Conservation (phyloP, 2,329 filamentous ascomycete species). For the Colletotrichum euphorbiae region DNA sequence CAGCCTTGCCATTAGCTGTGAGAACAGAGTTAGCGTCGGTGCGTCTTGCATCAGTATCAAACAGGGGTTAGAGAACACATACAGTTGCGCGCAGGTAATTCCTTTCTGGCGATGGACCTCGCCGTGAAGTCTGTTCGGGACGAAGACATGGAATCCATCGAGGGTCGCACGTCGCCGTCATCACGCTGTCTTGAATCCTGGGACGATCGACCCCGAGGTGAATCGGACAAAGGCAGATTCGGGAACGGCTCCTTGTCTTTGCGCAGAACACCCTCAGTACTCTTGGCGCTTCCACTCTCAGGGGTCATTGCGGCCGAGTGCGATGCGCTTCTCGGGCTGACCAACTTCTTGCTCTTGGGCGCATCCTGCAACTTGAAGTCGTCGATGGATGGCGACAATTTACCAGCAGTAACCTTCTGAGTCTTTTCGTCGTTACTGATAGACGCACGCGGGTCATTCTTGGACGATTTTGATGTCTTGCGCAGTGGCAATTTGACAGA, state of each 20-base stretch:
- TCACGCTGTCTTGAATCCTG: constrained; percentile 70
- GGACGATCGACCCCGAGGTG: constrained; percentile 61
- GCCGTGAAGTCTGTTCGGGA: constrained; percentile 52
- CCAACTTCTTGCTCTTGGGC: constrained; percentile 70
- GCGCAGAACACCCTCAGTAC: constrained; percentile 51
- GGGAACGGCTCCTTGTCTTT: constrained; percentile 51
- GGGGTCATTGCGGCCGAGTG: constrained; percentile 54
- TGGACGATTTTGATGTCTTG: constrained; percentile 61
- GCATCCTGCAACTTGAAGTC: constrained; percentile 86
- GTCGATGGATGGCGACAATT: constrained; percentile 57
- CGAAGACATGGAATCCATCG: constrained; percentile 57
- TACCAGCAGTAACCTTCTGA: constrained; percentile 50
- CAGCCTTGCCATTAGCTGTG: constrained; percentile 52
- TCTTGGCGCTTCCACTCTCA: constrained; percentile 51
- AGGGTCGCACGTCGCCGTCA: constrained; percentile 60
- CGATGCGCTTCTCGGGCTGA: constrained; percentile 57
- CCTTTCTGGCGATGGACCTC: constrained; percentile 73
- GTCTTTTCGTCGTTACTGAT: constrained; percentile 51
- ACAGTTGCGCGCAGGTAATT: constrained; percentile 65
- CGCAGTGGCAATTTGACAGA: constrained; percentile 58
- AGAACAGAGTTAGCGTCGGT: constrained; percentile 40
- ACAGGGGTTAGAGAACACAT: constrained; percentile 44
- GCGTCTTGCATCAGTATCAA: constrained; percentile 39
- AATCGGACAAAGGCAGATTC: constrained; percentile 43
- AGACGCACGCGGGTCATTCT: constrained; percentile 41